Percentiles rank a stretch among this genome's conserved stretches.
These are phyloP conservation scores for Caloboletus firmus DNA, from an alignment of 1,284 basidiomycete genomes.

Conservation along the genomic window DNA sequence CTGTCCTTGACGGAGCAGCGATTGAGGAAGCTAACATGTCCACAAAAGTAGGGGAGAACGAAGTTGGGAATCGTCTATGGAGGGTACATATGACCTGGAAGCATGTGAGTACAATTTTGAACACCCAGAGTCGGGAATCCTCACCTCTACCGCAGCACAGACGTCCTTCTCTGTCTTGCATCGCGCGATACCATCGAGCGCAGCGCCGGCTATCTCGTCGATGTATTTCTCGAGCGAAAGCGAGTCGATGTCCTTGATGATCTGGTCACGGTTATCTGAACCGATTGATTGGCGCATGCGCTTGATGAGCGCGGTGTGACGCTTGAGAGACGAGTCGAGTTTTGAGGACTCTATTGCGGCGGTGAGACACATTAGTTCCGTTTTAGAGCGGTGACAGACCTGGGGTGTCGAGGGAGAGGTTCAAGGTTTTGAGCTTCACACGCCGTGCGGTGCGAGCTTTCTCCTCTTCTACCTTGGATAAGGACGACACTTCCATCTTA, in stretches of 20 bases:
- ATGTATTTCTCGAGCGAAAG: conserved; percentile 94
- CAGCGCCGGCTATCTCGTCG: conserved; percentile 89
- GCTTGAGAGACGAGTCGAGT: conserved; percentile 90
- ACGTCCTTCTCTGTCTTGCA: conserved; percentile 90
- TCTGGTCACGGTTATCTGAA: conserved; percentile 75
- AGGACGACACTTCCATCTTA: conserved; percentile 22
- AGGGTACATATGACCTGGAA: conserved; percentile 82
- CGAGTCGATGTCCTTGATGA: conserved; percentile 88
- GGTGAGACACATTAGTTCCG: conserved; percentile 13
- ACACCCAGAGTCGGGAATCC: conserved; percentile 18
- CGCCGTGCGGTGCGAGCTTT: conserved; percentile 55
- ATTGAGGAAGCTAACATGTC: conserved; percentile 67
- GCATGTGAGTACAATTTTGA: conserved; percentile 4
- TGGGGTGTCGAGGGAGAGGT: conserved; percentile 45
- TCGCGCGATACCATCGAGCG: conserved; percentile 80
- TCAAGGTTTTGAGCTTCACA: conserved; percentile 54
- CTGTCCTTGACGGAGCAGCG: conserved; percentile 57
- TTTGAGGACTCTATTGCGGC: conserved; percentile 53
- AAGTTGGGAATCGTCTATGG: conserved; percentile 82
- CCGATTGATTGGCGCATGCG: conserved; percentile 81
- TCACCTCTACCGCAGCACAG: conserved; percentile 88
- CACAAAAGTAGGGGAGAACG: conserved; percentile 76
- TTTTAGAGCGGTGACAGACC: conserved; percentile 39
- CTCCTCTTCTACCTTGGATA: conserved; percentile 60
- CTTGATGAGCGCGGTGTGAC: conserved; percentile 92